phyloP scores from a whole-genome alignment of 2,329 filamentous ascomycete species.

The Leptographium flavum region DNA sequence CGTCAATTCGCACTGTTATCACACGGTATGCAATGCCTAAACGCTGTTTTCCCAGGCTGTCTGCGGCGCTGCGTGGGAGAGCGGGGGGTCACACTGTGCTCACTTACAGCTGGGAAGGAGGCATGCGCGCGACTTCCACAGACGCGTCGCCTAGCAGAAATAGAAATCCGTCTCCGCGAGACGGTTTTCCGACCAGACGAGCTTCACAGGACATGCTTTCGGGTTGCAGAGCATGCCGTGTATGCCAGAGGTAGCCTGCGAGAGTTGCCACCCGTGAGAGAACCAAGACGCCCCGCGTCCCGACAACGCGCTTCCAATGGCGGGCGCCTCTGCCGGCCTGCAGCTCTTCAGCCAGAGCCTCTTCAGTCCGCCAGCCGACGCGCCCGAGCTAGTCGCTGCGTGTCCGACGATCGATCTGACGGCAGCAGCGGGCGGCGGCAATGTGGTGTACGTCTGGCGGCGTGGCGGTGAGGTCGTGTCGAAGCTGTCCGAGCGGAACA shows the following conservation, averaged over 20 bases:
- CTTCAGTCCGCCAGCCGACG: slow-evolving; percentile 36
- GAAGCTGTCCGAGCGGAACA: slow-evolving; percentile 27
- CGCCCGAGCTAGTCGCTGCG: slow-evolving; percentile 49
- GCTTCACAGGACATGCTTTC: background rate
- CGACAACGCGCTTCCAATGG: background rate
- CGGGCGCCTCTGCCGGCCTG: slow-evolving; percentile 14
- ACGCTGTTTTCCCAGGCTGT: background rate
- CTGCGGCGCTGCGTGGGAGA: background rate
- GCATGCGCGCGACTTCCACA: slow-evolving; percentile 3
- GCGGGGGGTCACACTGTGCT: background rate
- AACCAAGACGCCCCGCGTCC: background rate
- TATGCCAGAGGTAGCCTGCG: background rate
- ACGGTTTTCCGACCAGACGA: background rate
- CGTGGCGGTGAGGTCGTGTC: slow-evolving; percentile 56
- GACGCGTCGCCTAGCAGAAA: slow-evolving; percentile 3
- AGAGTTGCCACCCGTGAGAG: background rate
- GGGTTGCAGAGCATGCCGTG: background rate
- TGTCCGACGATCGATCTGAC: slow-evolving; percentile 78
- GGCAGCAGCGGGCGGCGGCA: slow-evolving; percentile 54
- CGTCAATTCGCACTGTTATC: background rate
- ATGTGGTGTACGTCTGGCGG: slow-evolving; percentile 57
- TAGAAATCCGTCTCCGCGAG: background rate
- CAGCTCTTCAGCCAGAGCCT: slow-evolving; percentile 40
- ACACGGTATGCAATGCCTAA: background rate
- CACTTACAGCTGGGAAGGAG: background rate